Percentiles rank a stretch among this genome's conserved stretches.
These are phyloP conservation scores for Saccharomyces jurei DNA, from an alignment of 805 yeast species.

Conservation along the genomic window DNA sequence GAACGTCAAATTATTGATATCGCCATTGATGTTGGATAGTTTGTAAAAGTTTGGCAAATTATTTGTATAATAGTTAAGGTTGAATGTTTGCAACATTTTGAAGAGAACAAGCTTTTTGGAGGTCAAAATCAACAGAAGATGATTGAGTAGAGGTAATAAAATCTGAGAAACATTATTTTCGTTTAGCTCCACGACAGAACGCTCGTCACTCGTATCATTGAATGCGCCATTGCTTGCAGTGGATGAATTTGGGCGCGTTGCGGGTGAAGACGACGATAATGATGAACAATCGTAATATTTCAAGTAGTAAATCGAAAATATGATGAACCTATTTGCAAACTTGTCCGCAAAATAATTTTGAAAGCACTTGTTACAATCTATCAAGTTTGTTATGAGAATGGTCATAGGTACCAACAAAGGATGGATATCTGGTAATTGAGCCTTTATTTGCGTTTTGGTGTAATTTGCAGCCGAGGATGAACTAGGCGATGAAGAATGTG, in stretches of 20 bases:
- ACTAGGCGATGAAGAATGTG: neutral
- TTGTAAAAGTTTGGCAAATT: slow-evolving; percentile 48
- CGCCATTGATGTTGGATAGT: slow-evolving; percentile 25
- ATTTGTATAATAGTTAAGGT: slow-evolving; percentile 36
- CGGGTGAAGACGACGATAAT: slow-evolving; percentile 8
- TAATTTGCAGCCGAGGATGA: neutral
- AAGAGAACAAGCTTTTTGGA: slow-evolving; percentile 34
- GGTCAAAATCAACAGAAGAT: slow-evolving; percentile 43
- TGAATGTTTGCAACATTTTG: slow-evolving; percentile 40
- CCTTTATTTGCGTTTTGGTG: neutral
- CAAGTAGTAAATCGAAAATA: slow-evolving; percentile 51
- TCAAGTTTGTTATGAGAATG: slow-evolving; percentile 65
- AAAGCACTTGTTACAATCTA: slow-evolving; percentile 62
- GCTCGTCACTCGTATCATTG: neutral
- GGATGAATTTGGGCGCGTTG: neutral
- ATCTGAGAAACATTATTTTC: slow-evolving; percentile 1
- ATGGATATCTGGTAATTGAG: slow-evolving; percentile 31
- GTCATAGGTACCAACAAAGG: slow-evolving; percentile 52
- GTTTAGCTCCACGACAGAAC: neutral
- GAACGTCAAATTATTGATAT: slow-evolving; percentile 40
- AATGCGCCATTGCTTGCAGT: neutral
- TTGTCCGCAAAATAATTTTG: slow-evolving; percentile 37
- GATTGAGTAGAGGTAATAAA: slow-evolving; percentile 43
- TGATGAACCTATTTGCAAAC: slow-evolving; percentile 45
- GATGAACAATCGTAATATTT: slow-evolving; percentile 32